These are phyloP conservation scores for Macadamia tetraphylla DNA, from an alignment of 164 flowering plant genomes.

Conservation along the genomic window DNA sequence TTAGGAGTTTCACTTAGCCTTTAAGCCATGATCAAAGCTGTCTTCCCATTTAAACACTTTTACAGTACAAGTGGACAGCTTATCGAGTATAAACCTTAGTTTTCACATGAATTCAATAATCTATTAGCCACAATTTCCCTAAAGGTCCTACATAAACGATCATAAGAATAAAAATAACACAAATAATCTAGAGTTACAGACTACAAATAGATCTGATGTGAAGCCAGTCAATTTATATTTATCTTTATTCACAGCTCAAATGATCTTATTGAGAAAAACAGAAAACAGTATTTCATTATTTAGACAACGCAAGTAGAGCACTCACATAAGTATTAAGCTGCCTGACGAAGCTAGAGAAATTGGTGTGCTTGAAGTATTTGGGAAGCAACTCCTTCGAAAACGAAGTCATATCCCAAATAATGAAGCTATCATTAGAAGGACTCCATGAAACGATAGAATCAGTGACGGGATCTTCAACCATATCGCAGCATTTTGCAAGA, in stretches of 20 bases:
- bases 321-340: not conserved
- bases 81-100: no score
- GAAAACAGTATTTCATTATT: not conserved
- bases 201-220: no score
- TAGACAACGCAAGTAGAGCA: not conserved
- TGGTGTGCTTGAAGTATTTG: not conserved
- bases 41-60: no score
- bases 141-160: not conserved
- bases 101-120: no score
- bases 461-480: not conserved
- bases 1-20: no score
- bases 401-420: not conserved
- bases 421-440: not conserved
- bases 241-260: not conserved
- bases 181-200: not conserved
- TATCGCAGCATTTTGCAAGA: not conserved
- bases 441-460: not conserved
- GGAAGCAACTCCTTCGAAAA: not conserved
- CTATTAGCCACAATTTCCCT: not conserved
- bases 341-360: not conserved
- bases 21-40: no score
- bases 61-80: no score
- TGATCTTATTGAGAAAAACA: not conserved
- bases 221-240: no score
- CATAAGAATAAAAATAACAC: not conserved